A percentile compares a stretch with the other conserved stretches of the same genome.
Evolutionary conservation across 2,329 filamentous ascomycete genomes (phyloP).

Genomic region (Neofusicoccum cordaticola): DNA sequence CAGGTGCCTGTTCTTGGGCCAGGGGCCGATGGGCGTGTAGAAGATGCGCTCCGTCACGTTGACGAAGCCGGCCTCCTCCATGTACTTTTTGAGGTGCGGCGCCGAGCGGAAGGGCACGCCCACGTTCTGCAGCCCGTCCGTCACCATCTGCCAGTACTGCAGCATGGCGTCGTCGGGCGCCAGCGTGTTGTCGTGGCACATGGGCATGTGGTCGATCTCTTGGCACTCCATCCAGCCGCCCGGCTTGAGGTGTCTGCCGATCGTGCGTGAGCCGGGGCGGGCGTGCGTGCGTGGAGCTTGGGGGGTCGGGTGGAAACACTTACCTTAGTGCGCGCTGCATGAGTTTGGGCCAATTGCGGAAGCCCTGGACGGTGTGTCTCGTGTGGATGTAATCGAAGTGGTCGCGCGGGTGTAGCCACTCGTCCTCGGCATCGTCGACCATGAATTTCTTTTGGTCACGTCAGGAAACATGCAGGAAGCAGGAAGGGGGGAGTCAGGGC

Average conservation of each 20-base stretch:
- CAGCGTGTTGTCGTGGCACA: slow-evolving; percentile 43
- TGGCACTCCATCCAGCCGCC: slow-evolving; percentile 57
- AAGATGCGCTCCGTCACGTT: slow-evolving; percentile 52
- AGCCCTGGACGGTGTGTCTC: slow-evolving; percentile 50
- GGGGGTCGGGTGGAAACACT: slow-evolving; percentile 20
- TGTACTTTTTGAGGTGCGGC: slow-evolving; percentile 38
- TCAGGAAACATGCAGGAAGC: not conserved
- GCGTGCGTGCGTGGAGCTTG: not conserved
- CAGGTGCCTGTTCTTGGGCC: slow-evolving; percentile 44
- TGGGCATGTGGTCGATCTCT: slow-evolving; percentile 52
- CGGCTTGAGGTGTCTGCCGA: slow-evolving; percentile 49
- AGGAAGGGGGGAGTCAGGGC: not conserved
- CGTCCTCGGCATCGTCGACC: slow-evolving; percentile 57
- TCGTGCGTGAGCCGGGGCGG: not conserved
- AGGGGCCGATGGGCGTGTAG: slow-evolving; percentile 55
- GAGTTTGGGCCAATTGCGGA: slow-evolving; percentile 51
- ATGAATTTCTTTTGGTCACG: slow-evolving; percentile 38
- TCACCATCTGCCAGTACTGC: slow-evolving; percentile 49
- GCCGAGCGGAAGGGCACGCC: slow-evolving; percentile 40
- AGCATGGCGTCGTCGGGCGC: slow-evolving; percentile 42
- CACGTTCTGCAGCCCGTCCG: slow-evolving; percentile 43
- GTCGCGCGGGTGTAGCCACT: slow-evolving; percentile 54
- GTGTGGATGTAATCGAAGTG: slow-evolving; percentile 62
- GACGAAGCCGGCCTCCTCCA: slow-evolving; percentile 52
- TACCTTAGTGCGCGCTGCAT: slow-evolving; percentile 42